Evolutionary conservation across 345 rosid species (phyloP).

Genomic region (Draba incana): DNA sequence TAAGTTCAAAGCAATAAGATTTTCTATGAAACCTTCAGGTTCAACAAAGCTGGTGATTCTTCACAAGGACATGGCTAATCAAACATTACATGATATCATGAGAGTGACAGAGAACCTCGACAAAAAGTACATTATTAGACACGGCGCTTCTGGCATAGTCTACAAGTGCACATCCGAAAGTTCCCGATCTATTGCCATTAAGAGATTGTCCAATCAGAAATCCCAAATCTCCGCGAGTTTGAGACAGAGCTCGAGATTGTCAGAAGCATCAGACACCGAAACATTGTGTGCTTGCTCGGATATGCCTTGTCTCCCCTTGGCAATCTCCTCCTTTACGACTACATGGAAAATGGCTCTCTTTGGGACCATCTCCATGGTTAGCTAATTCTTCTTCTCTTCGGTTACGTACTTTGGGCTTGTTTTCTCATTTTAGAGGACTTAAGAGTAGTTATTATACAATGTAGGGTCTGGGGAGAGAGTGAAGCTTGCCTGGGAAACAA

Average conservation of each 20-base stretch:
- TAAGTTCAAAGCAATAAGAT: background rate
- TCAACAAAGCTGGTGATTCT: conserved; percentile 91
- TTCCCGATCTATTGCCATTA: conserved; percentile 93
- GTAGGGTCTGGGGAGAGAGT: conserved; percentile 79
- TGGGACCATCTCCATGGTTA: conserved; percentile 98
- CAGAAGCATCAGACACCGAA: conserved; percentile 94
- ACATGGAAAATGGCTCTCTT: conserved; percentile 93
- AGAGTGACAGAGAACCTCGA: conserved; percentile 80
- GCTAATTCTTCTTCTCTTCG: conserved; percentile 1
- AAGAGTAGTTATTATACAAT: background rate
- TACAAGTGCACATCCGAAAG: conserved; percentile 78
- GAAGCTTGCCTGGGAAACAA: conserved; percentile 94
- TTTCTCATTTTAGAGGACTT: background rate
- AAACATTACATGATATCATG: conserved; percentile 88
- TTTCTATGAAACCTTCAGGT: conserved; percentile 45
- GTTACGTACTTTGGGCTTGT: background rate
- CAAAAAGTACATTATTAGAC: conserved; percentile 80
- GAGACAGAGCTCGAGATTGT: conserved; percentile 96
- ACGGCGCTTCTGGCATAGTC: conserved; percentile 92
- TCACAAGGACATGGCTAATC: conserved; percentile 97
- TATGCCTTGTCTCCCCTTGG: conserved; percentile 79
- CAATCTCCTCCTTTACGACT: conserved; percentile 95
- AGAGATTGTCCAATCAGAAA: conserved; percentile 77
- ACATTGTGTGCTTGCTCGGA: conserved; percentile 90
- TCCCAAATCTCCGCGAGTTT: conserved; percentile 70